These are phyloP conservation scores for Monilinia polystroma DNA, from an alignment of 2,329 filamentous ascomycete species.

Conservation along the genomic window DNA sequence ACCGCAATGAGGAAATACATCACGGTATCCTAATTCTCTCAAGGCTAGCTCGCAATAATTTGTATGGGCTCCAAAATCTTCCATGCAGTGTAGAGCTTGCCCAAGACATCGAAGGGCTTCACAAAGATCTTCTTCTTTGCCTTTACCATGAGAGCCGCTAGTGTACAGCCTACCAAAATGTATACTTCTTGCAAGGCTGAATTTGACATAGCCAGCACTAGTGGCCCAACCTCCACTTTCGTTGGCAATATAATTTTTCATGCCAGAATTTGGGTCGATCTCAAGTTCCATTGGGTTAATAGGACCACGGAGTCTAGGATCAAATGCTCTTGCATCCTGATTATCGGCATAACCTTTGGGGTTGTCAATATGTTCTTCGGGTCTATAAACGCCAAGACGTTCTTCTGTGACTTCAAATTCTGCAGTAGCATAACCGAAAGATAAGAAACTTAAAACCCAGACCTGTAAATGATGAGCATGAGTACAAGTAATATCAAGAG, in stretches of 20 bases:
- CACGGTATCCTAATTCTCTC: slow-evolving; percentile 65
- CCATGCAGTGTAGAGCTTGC: slow-evolving; percentile 57
- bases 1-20: slow-evolving; percentile 76
- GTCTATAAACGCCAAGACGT: slow-evolving; percentile 75
- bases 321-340: slow-evolving; percentile 77
- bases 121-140: slow-evolving; percentile 74
- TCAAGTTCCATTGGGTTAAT: slow-evolving; percentile 70
- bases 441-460: slow-evolving; percentile 79
- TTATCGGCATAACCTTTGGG: slow-evolving; percentile 82
- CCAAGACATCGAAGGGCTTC: slow-evolving; percentile 69
- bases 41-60: slow-evolving; percentile 80
- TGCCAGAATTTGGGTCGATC: slow-evolving; percentile 75
- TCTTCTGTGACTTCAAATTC: slow-evolving; percentile 84
- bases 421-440: slow-evolving; percentile 80
- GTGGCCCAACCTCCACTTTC: slow-evolving; percentile 86
- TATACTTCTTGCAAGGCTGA: slow-evolving; percentile 70
- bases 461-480: slow-evolving; percentile 46
- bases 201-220: slow-evolving; percentile 79
- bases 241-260: slow-evolving; percentile 99
- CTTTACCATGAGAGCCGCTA: slow-evolving; percentile 58
- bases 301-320: slow-evolving; percentile 77
- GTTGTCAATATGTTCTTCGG: slow-evolving; percentile 74
- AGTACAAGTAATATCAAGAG: not conserved
- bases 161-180: slow-evolving; percentile 77
- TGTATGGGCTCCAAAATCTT: slow-evolving; percentile 74